Base-by-base conservation (phyloP, 139 green algal genomes). In the Tetradesmus obliquus region DNA sequence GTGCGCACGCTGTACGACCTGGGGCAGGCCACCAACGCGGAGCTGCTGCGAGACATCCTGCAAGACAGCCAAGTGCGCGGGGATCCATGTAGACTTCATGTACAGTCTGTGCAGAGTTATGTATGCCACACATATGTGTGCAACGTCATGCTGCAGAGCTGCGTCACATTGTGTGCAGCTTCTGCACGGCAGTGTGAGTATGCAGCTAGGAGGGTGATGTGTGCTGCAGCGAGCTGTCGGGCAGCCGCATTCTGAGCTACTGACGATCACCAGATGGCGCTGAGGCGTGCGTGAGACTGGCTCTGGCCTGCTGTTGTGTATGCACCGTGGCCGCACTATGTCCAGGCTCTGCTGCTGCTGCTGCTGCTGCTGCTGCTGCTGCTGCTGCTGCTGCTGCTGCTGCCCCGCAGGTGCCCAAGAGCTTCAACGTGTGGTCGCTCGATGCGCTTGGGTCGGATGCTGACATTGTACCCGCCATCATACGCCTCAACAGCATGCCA, bases 361-460 rank as follows among this genome's bases (percentile, higher is more conserved):
- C 74, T 51, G 32, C 13, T 12, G 20, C 12, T 24, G 17, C 45
- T 82, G 32, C 20, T 82, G 74, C 15, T 54, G 19, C 45, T 54
- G 24, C 20, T 66, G 15, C 17, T 86, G 82, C 54, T 66, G 82
- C 82, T 86, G 54, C 82, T 58, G 22, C 55, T 51, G 10, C 9
- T 58, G 22, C 83, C 7, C 57, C 58, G 12, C 84, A 88, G 84
- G 24, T 88, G 3, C 60, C 24, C 3, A 88, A 88, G 12, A 32
- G 8, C 3, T 88, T 88, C 84, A 88, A 88, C 19, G 71, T 88
- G 24, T 88, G 84, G 84, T 88, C 84, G 5, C 84, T 88, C 24
- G 84, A 88, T 32, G 84, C 84, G 15, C 60, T 71, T 45, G 32
- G 32, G 60, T 45, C 76, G 12, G 55, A 24, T 9, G 58, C 24